Evolutionary conservation across 1,284 basidiomycete genomes (phyloP).

Genomic region (Malassezia obtusa): DNA sequence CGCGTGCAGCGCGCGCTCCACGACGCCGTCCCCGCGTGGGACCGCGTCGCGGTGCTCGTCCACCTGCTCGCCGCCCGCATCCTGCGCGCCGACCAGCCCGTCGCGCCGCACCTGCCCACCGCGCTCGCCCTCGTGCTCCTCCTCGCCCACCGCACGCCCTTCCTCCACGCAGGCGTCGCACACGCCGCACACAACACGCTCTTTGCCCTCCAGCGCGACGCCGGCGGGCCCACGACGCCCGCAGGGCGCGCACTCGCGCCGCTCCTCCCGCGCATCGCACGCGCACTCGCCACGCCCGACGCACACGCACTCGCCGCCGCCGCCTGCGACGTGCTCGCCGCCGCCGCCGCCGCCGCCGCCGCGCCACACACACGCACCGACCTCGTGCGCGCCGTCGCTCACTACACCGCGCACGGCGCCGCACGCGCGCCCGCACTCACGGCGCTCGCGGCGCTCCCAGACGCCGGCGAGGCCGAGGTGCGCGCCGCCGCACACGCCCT

Average conservation of each 20-base stretch:
- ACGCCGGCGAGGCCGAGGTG: neutral
- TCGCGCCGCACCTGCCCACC: neutral
- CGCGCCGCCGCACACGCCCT: neutral
- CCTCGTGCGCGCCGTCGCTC: neutral
- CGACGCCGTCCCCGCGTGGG: neutral
- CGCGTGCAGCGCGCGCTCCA: neutral
- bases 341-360: too few relatives aligned
- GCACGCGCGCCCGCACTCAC: neutral
- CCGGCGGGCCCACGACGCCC: neutral
- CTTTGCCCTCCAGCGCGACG: neutral
- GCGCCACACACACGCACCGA: neutral
- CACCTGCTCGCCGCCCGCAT: conserved; percentile 1
- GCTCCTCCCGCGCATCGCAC: neutral
- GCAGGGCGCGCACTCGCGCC: neutral
- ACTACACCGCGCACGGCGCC: neutral
- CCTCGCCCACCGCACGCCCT: neutral
- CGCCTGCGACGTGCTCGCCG: neutral
- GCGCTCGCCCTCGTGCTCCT: neutral
- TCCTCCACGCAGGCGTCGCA: neutral
- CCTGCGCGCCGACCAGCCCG: neutral
- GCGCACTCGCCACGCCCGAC: neutral
- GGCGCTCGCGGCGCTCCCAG: neutral
- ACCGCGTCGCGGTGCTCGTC: neutral
- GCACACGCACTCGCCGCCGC: neutral
- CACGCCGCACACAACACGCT: neutral